Evolutionary conservation across 768 basidiomycete genomes (phyloP).

Genomic region (Aureoboletus auriporus): DNA sequence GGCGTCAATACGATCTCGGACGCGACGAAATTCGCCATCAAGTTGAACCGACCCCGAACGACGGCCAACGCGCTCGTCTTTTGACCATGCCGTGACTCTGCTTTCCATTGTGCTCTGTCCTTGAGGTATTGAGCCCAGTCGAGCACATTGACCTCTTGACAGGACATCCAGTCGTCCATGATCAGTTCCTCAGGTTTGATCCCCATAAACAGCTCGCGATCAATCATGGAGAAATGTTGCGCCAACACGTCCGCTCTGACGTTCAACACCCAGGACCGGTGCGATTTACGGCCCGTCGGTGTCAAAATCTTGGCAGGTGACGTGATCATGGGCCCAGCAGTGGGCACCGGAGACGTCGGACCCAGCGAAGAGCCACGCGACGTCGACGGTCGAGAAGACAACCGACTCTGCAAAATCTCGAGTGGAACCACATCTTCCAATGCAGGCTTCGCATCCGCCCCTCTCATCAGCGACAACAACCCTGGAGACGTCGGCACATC

Average conservation of each 20-base stretch:
- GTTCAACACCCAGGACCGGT: slow-evolving; percentile 71
- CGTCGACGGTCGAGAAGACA: slow-evolving; percentile 38
- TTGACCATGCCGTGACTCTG: slow-evolving; percentile 50
- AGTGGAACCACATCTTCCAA: slow-evolving; percentile 61
- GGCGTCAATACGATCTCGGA: slow-evolving; percentile 79
- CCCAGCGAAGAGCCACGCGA: slow-evolving; percentile 26
- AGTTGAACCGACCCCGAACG: slow-evolving; percentile 78
- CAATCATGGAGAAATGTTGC: slow-evolving; percentile 82
- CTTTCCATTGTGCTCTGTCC: slow-evolving; percentile 66
- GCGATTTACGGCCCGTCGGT: slow-evolving; percentile 39
- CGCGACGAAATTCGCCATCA: slow-evolving; percentile 75
- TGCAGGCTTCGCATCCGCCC: slow-evolving; percentile 44
- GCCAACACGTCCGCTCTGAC: slow-evolving; percentile 61
- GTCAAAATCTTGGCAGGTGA: slow-evolving; percentile 35
- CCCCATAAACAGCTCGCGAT: slow-evolving; percentile 79
- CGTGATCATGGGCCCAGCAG: slow-evolving; percentile 14
- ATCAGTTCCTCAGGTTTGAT: slow-evolving; percentile 90
- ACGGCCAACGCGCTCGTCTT: slow-evolving; percentile 72
- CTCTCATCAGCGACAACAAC: slow-evolving; percentile 28
- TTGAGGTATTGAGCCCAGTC: slow-evolving; percentile 85
- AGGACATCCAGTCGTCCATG: slow-evolving; percentile 62
- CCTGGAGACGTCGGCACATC: slow-evolving; percentile 3
- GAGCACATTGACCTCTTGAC: slow-evolving; percentile 60
- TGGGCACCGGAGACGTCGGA: slow-evolving; percentile 9
- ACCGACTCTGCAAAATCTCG: slow-evolving; percentile 61